Evolutionary conservation across 169 alveolate species (phyloP).

Genomic region (Theileria annulata): DNA sequence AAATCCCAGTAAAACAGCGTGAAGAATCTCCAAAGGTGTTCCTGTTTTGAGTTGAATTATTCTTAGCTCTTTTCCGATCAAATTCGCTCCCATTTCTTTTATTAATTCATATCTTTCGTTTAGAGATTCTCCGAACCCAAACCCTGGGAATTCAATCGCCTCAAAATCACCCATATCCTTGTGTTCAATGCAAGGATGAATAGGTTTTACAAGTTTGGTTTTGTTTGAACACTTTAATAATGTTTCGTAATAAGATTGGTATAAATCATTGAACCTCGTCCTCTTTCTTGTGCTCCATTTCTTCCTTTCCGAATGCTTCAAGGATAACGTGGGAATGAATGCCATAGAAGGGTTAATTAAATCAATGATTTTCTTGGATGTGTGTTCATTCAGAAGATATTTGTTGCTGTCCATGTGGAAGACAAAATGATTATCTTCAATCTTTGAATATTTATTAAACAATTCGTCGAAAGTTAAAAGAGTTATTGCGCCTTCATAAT

Average conservation of each 20-base stretch:
- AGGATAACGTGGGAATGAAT: conserved; percentile 5
- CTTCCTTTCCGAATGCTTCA: background rate
- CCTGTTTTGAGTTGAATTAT: conserved; percentile 64
- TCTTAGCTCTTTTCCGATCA: conserved; percentile 50
- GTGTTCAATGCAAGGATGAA: background rate
- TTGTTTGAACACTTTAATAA: background rate
- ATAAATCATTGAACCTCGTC: background rate
- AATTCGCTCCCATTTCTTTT: conserved; percentile 3
- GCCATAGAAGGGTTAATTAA: conserved; percentile 14
- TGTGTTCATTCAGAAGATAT: conserved; percentile 16
- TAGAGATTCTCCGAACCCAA: conserved; percentile 31
- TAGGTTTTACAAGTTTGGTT: background rate
- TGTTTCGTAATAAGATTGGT: conserved; percentile 1
- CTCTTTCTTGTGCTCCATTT: conserved; percentile 26
- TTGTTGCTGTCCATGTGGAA: conserved; percentile 16
- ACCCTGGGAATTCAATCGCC: conserved; percentile 17
- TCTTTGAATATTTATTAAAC: background rate
- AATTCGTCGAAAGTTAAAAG: conserved; percentile 13
- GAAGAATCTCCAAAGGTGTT: conserved; percentile 67
- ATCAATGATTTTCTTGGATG: conserved; percentile 9
- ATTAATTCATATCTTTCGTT: conserved; percentile 13
- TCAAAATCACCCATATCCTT: background rate
- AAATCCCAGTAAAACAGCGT: conserved; percentile 62
- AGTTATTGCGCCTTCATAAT: conserved; percentile 22
- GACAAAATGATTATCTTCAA: background rate